These are phyloP conservation scores for Hsuehochloa calcarea DNA, from an alignment of 176 grass and related monocot genomes.

Conservation along the genomic window DNA sequence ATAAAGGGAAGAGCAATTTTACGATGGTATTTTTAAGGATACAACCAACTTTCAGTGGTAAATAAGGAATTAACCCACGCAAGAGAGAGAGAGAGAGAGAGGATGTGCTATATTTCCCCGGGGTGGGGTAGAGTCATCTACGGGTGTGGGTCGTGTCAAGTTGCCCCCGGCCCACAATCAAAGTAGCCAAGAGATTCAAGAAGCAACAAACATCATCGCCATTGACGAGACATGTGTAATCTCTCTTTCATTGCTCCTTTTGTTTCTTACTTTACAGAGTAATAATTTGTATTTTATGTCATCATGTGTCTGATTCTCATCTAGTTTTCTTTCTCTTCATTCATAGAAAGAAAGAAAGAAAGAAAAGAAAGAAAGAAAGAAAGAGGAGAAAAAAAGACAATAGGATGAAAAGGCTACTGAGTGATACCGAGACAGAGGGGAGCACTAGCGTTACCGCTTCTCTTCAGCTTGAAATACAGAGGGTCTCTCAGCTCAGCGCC, in stretches of 20 bases:
- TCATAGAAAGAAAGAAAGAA: background rate
- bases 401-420: background rate
- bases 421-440: background rate
- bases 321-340: background rate
- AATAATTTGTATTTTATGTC: background rate
- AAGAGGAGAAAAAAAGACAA: background rate
- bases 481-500: constrained; percentile 61
- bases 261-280: constrained; percentile 6
- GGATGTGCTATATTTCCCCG: no score
- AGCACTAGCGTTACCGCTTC: constrained; percentile 7
- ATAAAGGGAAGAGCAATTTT: no score
- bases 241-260: background rate
- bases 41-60: no score
- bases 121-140: no score
- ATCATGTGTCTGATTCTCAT: background rate
- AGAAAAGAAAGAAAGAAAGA: background rate
- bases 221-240: no score
- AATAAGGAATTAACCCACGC: no score
- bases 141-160: no score
- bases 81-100: no score
- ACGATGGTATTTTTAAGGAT: no score
- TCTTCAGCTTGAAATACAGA: constrained; percentile 57
- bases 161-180: no score
- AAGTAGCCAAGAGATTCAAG: no score
- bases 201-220: no score